Conservation (phyloP, 805 yeast genomes). For the Zygotorulaspora florentina region DNA sequence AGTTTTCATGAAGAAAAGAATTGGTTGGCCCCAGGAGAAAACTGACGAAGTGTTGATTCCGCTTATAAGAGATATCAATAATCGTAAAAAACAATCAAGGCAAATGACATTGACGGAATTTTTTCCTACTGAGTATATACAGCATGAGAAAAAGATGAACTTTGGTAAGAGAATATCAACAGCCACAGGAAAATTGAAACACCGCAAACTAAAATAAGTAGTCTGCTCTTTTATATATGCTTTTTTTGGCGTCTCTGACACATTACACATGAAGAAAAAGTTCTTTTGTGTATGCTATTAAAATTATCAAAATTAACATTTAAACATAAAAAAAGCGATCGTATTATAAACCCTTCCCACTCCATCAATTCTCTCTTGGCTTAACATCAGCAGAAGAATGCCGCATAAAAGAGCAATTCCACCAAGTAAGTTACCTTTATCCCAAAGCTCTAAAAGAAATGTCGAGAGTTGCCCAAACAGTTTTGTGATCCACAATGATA, state of each 20-base stretch:
- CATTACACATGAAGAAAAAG: background rate
- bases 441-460: slow-evolving; percentile 7
- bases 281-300: background rate
- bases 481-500: slow-evolving; percentile 5
- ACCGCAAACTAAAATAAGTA: slow-evolving; percentile 18
- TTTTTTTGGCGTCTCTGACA: background rate
- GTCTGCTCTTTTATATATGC: background rate
- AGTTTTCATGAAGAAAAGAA: slow-evolving; percentile 57
- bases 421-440: slow-evolving; percentile 3
- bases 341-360: too few relatives aligned
- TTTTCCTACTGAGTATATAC: slow-evolving; percentile 56
- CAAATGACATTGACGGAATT: slow-evolving; percentile 65
- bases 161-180: slow-evolving; percentile 58
- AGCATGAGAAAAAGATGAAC: slow-evolving; percentile 43
- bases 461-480: slow-evolving; percentile 20
- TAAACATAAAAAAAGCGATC: too few relatives aligned
- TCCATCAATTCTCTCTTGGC: too few relatives aligned
- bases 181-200: slow-evolving; percentile 50
- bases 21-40: slow-evolving; percentile 75
- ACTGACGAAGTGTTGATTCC: slow-evolving; percentile 86
- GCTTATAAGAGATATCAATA: slow-evolving; percentile 72
- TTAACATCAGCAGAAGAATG: slow-evolving; percentile 2
- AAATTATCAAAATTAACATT: too few relatives aligned
- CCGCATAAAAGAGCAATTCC: slow-evolving; percentile 10
- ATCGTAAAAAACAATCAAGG: slow-evolving; percentile 48